phyloP scores from a whole-genome alignment of 31 red algal genomes.

The Porphyra umbilicalis region DNA sequence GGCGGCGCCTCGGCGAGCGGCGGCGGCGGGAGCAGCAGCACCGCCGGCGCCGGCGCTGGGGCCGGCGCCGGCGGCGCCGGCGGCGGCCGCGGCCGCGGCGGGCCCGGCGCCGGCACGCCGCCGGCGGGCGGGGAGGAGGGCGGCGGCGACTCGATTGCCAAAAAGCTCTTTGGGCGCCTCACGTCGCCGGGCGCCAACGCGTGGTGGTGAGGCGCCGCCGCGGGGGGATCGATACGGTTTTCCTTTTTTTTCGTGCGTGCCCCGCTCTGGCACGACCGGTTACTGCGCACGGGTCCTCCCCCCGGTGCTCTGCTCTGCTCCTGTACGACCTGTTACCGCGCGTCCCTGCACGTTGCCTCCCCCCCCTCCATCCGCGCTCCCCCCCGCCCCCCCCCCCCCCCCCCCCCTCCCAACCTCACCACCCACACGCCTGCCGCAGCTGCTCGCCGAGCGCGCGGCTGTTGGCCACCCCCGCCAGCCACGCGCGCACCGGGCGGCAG shows the following conservation, averaged over 20 bases:
- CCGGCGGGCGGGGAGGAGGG: background rate
- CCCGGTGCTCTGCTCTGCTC: no score
- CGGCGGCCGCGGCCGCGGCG: background rate
- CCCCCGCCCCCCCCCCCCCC: no score
- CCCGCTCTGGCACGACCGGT: no score
- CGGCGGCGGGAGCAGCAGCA: background rate
- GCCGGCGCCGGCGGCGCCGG: background rate
- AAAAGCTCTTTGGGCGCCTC: background rate
- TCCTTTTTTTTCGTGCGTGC: no score
- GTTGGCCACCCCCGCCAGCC: background rate
- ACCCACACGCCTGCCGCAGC: background rate
- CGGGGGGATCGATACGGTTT: no score
- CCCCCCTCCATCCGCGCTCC: no score
- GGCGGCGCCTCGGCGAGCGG: background rate
- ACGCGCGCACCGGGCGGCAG: background rate
- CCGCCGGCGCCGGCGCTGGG: background rate
- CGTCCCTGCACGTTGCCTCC: no score
- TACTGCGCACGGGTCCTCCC: no score
- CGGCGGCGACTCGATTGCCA: background rate
- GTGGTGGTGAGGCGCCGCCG: background rate
- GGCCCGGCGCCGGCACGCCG: background rate
- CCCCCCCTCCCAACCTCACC: no score
- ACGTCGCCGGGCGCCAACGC: background rate
- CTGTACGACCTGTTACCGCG: no score
- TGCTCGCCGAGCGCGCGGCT: background rate